phyloP scores from a whole-genome alignment of 768 basidiomycete species.

The Tubosaeta sp. region DNA sequence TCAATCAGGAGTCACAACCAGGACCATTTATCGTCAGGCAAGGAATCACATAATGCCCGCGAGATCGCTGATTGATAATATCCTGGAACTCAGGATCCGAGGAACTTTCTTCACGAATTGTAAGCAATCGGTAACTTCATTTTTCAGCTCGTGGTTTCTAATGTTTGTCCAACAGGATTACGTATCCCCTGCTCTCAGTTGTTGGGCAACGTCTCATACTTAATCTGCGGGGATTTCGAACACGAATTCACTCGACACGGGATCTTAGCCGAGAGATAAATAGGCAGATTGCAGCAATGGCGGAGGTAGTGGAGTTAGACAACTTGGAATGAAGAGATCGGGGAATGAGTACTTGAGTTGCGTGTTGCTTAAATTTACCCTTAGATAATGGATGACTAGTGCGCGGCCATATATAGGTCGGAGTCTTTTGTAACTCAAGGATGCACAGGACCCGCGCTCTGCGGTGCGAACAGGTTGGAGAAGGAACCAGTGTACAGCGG shows the following conservation, averaged over 20 bases:
- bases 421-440: too few relatives aligned
- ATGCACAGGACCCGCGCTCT: too few relatives aligned
- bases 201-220: conserved; percentile 1
- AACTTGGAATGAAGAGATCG: too few relatives aligned
- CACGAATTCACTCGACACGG: background rate
- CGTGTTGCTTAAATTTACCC: too few relatives aligned
- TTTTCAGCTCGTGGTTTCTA: background rate
- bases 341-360: too few relatives aligned
- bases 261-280: conserved; percentile 1
- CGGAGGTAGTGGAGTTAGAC: background rate
- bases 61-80: background rate
- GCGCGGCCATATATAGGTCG: too few relatives aligned
- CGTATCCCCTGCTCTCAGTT: background rate
- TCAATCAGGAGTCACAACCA: background rate
- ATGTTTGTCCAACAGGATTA: background rate
- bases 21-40: background rate
- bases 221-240: background rate
- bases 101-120: background rate
- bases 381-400: too few relatives aligned
- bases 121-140: background rate
- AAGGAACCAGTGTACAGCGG: too few relatives aligned
- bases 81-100: background rate
- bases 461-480: too few relatives aligned
- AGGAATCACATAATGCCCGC: background rate
- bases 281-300: background rate